A percentile compares a stretch with the other conserved stretches of the same genome.
phyloP scores from a whole-genome alignment of 2,329 filamentous ascomycete species.

The Colletotrichum viniferum region DNA sequence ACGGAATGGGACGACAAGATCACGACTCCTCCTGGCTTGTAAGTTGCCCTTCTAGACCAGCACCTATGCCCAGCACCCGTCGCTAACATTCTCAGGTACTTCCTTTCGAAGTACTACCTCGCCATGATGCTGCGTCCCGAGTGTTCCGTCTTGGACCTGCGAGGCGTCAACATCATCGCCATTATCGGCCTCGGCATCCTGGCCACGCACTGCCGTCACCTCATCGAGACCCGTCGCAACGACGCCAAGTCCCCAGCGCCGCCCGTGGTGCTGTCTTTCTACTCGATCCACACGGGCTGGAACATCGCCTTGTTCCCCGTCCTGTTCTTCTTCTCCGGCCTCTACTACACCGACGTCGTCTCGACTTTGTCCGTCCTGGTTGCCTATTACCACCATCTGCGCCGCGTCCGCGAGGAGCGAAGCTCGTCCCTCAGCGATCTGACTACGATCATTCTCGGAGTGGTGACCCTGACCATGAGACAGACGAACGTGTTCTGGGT shows the following conservation, averaged over 20 bases:
- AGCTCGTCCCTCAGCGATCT: conserved; percentile 45
- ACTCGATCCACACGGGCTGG: conserved; percentile 66
- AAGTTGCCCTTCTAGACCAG: conserved; percentile 28
- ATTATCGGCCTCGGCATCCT: conserved; percentile 46
- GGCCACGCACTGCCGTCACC: conserved; percentile 55
- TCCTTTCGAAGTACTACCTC: conserved; percentile 44
- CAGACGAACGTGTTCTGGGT: conserved; percentile 99
- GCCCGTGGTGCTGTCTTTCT: conserved; percentile 36
- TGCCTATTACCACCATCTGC: conserved; percentile 65
- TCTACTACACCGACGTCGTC: conserved; percentile 94
- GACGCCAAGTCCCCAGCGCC: not conserved
- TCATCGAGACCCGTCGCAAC: conserved; percentile 48
- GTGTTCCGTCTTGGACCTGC: conserved; percentile 48
- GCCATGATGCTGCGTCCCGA: conserved; percentile 19
- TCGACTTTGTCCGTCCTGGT: conserved; percentile 78
- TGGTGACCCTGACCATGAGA: conserved; percentile 75
- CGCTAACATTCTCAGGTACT: conserved; percentile 40
- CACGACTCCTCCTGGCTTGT: conserved; percentile 91
- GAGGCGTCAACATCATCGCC: conserved; percentile 53
- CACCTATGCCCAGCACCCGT: not conserved
- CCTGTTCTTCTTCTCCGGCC: conserved; percentile 91
- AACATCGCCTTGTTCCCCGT: conserved; percentile 88
- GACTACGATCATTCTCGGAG: conserved; percentile 58
- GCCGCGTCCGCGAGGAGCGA: conserved; percentile 39
- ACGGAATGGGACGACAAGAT: conserved; percentile 93